Conservation (phyloP, 169 alveolate species). For the Eimeria nieschulzi region DNA sequence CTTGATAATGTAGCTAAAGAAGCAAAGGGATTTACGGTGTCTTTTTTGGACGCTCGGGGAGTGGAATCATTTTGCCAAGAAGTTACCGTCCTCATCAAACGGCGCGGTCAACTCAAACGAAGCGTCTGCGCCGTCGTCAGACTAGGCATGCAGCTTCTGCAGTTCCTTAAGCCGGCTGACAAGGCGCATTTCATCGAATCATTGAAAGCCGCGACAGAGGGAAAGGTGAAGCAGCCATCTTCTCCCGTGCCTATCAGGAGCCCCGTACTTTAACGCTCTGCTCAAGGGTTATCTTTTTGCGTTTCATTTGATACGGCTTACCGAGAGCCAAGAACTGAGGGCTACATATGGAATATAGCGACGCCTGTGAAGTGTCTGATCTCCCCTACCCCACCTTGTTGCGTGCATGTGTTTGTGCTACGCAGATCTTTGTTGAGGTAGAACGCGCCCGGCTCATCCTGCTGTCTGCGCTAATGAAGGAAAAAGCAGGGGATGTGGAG, state of each 20-base stretch:
- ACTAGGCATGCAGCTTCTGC: slow-evolving; percentile 60
- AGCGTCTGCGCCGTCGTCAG: slow-evolving; percentile 67
- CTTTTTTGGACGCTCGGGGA: slow-evolving; percentile 7
- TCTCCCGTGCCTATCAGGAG: background rate
- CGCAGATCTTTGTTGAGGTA: slow-evolving; percentile 81
- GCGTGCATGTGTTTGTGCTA: background rate
- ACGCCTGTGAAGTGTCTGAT: background rate
- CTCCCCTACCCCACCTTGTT: background rate
- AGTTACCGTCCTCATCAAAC: slow-evolving; percentile 60
- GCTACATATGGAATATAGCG: background rate
- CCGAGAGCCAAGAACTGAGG: background rate
- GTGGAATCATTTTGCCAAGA: slow-evolving; percentile 37
- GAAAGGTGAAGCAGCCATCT: slow-evolving; percentile 54
- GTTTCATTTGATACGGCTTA: background rate
- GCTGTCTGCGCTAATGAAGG: slow-evolving; percentile 78
- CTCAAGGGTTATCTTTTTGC: background rate
- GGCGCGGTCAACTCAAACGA: slow-evolving; percentile 82
- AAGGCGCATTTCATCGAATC: slow-evolving; percentile 51
- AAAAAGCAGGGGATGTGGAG: slow-evolving; percentile 78
- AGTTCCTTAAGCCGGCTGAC: background rate
- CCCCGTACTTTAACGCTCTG: background rate
- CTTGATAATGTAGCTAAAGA: background rate
- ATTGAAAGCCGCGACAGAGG: slow-evolving; percentile 52
- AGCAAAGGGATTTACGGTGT: background rate
- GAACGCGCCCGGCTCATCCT: slow-evolving; percentile 82